Base-by-base conservation (phyloP, 75 land plant species). In the Picea sitchensis region DNA sequence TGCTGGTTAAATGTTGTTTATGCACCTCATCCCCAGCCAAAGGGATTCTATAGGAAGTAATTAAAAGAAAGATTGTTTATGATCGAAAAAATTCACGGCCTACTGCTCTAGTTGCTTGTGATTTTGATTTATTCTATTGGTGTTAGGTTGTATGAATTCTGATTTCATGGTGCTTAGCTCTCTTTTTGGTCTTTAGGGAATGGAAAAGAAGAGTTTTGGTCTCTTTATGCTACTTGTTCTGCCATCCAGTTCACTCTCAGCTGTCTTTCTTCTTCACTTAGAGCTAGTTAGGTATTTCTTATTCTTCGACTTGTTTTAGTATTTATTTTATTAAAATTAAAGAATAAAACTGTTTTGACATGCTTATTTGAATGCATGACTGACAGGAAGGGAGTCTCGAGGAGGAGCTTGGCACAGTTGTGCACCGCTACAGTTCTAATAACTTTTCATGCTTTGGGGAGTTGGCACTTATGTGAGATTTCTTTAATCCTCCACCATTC, bases 401-500 rank as follows among this genome's bases (percentile, higher is more conserved):
- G 20, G 73, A 87, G 38, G 95, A 90, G 32, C 84, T 88, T 54
- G 87, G 85, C 21, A 94, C 87, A 76, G 92, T 96, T 81, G 82
- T 96, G 80, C 89, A 92, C 21, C 89, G 76, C 7, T 96, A 94
- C 72, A 90, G 90, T 58, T 92, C 93, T 80, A 90, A 91, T 54
- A 88, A 90, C 80, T 79, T 87, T 68, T 91, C 95, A 64, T 94
- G 92, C 78, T 96, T 96, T 85, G 99, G 99, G 56, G 99, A 96
- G 82, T 86, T 96, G 65, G 99, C 99, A 79, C 81, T 96, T 23
- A 96, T 96, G 99, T 96, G 77, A 84, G 92, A 76, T 76, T 34
- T 64, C 0, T 36, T 71, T 71, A 44, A 71, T 18, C 26, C 9
- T 56, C 17, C 21, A 21, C 60, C 26, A 23, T 57, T 54, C 58